A percentile compares a stretch with the other conserved stretches of the same genome.
phyloP scores from a whole-genome alignment of 1,284 basidiomycete genomes.

The Mycena citricolor region DNA sequence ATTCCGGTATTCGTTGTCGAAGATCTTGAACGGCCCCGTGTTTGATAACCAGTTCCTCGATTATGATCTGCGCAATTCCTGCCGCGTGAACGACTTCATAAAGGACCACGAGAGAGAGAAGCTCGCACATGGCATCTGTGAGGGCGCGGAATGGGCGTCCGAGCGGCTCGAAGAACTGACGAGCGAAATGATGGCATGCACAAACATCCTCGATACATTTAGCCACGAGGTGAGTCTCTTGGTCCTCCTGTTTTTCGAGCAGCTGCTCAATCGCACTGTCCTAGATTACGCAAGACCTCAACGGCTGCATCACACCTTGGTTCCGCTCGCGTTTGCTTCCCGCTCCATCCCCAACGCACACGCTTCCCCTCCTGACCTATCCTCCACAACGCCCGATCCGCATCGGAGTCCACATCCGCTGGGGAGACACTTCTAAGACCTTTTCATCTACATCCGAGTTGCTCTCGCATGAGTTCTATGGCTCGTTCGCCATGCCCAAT shows the following conservation, averaged over 20 bases:
- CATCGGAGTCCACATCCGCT: conserved; percentile 21
- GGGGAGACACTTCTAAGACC: conserved; percentile 19
- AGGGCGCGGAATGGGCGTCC: conserved; percentile 17
- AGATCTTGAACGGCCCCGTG: conserved; percentile 11
- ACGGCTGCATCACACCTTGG: conserved; percentile 22
- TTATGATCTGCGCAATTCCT: conserved; percentile 2
- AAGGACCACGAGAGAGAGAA: conserved; percentile 7
- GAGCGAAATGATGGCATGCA: conserved; percentile 14
- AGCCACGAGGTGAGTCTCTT: conserved; percentile 12
- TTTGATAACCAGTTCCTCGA: conserved; percentile 1
- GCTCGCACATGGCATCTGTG: conserved; percentile 14
- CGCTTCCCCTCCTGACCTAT: not conserved
- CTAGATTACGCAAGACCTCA: conserved; percentile 19
- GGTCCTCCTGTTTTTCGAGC: not conserved
- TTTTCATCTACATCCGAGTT: not conserved
- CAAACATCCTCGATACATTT: conserved; percentile 18
- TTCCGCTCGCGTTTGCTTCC: conserved; percentile 17
- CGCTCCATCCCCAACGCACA: not conserved
- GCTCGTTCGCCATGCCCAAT: conserved; percentile 17
- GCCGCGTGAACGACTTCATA: conserved; percentile 17
- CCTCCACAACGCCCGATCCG: conserved; percentile 4
- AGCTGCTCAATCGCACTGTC: not conserved
- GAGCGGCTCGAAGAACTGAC: conserved; percentile 13
- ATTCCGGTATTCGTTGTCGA: conserved; percentile 18
- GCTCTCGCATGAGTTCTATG: conserved; percentile 15